These are phyloP conservation scores for Aegilops umbellulata DNA, from an alignment of 176 grass and related monocot species.

Conservation along the genomic window DNA sequence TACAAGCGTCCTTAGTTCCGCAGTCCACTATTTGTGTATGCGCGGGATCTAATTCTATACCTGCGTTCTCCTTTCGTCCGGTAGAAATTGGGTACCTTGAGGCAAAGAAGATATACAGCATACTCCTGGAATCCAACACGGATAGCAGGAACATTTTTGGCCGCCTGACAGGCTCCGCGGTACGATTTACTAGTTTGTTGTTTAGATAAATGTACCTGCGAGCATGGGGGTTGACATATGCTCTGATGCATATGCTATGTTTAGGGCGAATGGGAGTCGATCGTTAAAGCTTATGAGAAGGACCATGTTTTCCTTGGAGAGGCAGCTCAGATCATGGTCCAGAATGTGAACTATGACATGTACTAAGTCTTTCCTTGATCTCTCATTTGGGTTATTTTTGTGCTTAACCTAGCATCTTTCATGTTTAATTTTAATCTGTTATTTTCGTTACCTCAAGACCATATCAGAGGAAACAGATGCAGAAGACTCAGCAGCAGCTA, in stretches of 20 bases:
- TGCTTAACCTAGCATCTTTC: not conserved
- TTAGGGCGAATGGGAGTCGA: constrained; percentile 87
- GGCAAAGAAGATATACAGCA: constrained; percentile 78
- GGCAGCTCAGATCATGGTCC: constrained; percentile 88
- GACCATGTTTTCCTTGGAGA: constrained; percentile 93
- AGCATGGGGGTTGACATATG: not conserved
- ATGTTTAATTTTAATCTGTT: not conserved
- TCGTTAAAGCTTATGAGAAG: constrained; percentile 84
- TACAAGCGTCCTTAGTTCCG: not conserved
- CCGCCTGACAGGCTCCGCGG: constrained; percentile 79
- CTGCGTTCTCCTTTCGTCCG: not conserved
- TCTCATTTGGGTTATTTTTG: constrained; percentile 1
- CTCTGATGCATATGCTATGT: not conserved
- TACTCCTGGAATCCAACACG: constrained; percentile 67
- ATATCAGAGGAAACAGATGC: constrained; percentile 90
- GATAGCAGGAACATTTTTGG: constrained; percentile 96
- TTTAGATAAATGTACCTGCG: not conserved
- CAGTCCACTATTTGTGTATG: not conserved
- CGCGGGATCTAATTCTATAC: not conserved
- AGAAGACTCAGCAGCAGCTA: constrained; percentile 92
- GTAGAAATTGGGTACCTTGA: constrained; percentile 78
- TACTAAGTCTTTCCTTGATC: constrained; percentile 32
- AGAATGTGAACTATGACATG: constrained; percentile 99
- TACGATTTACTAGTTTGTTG: constrained; percentile 27
- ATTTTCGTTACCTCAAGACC: constrained; percentile 52